phyloP scores from a whole-genome alignment of 1,284 basidiomycete genomes.

The Ganoderma lucidum region DNA sequence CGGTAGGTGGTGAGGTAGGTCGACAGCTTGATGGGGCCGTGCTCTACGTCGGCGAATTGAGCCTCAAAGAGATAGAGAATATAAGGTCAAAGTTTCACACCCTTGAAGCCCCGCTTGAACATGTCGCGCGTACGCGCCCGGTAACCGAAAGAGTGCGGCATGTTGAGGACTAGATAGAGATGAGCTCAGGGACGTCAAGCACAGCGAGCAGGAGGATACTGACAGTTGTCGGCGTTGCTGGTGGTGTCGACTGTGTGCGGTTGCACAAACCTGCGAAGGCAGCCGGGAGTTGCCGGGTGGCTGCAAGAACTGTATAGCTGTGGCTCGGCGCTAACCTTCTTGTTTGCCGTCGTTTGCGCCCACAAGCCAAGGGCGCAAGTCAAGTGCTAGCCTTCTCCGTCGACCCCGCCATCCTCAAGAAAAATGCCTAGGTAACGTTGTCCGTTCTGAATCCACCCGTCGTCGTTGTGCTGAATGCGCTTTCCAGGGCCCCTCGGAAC shows the following conservation, averaged over 20 bases:
- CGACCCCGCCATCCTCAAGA: slow-evolving; percentile 60
- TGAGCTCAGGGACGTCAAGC: slow-evolving; percentile 35
- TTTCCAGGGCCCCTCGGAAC: slow-evolving; percentile 83
- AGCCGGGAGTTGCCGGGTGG: slow-evolving; percentile 43
- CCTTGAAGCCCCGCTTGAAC: slow-evolving; percentile 98
- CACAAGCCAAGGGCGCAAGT: slow-evolving; percentile 36
- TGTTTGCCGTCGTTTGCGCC: slow-evolving; percentile 37
- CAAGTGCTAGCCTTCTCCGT: slow-evolving; percentile 39
- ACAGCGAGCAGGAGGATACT: slow-evolving; percentile 38
- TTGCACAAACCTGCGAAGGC: slow-evolving; percentile 21
- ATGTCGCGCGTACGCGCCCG: slow-evolving; percentile 99
- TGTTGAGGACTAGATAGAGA: slow-evolving; percentile 66
- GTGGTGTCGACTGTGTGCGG: slow-evolving; percentile 39
- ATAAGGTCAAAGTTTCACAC: slow-evolving; percentile 50
- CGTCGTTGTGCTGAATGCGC: slow-evolving; percentile 46
- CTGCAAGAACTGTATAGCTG: slow-evolving; percentile 53
- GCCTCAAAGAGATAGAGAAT: slow-evolving; percentile 16
- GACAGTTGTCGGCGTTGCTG: slow-evolving; percentile 53
- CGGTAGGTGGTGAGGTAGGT: slow-evolving; percentile 95
- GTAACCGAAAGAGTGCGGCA: slow-evolving; percentile 99
- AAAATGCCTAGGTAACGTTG: slow-evolving; percentile 82
- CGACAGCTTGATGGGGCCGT: slow-evolving; percentile 91
- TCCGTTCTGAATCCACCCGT: slow-evolving; percentile 27
- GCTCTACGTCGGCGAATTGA: slow-evolving; percentile 61
- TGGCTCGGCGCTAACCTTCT: slow-evolving; percentile 44